These are phyloP conservation scores for Rugosomyces carneus DNA, from an alignment of 1,284 basidiomycete species.

Conservation along the genomic window DNA sequence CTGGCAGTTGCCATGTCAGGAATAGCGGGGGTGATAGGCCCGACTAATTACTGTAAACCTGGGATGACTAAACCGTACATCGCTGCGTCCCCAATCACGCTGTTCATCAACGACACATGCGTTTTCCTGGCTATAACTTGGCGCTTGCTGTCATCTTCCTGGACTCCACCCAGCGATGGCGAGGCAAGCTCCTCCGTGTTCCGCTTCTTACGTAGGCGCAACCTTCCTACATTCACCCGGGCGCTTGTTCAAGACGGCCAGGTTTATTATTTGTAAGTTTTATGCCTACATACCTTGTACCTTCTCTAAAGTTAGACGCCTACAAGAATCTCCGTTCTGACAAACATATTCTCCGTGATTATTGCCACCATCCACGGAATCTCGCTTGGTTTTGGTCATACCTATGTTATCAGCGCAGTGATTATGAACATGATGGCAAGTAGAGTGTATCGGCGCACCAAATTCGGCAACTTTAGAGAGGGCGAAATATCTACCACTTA, in stretches of 20 bases:
- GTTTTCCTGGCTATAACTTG: constrained; percentile 11
- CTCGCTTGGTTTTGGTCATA: constrained; percentile 1
- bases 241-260: constrained; percentile 3
- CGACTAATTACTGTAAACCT: constrained; percentile 7
- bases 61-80: constrained; percentile 1
- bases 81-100: constrained; percentile 4
- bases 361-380: not conserved
- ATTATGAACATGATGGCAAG: constrained; percentile 12
- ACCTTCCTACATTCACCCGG: constrained; percentile 1
- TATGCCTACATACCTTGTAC: not conserved
- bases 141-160: constrained; percentile 2
- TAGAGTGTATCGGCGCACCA: constrained; percentile 11
- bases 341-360: constrained; percentile 5
- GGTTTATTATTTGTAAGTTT: not conserved
- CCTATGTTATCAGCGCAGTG: constrained; percentile 1
- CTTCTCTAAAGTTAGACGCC: not conserved
- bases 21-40: not conserved
- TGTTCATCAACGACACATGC: constrained; percentile 4
- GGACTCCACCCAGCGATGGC: not conserved
- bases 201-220: not conserved
- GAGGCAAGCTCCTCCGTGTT: not conserved
- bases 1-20: constrained; percentile 1
- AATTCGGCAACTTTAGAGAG: constrained; percentile 6
- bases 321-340: not conserved
- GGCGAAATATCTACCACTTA: constrained; percentile 1